These are phyloP conservation scores for Fusarium heterosporum DNA, from an alignment of 2,329 filamentous ascomycete species.

Conservation along the genomic window DNA sequence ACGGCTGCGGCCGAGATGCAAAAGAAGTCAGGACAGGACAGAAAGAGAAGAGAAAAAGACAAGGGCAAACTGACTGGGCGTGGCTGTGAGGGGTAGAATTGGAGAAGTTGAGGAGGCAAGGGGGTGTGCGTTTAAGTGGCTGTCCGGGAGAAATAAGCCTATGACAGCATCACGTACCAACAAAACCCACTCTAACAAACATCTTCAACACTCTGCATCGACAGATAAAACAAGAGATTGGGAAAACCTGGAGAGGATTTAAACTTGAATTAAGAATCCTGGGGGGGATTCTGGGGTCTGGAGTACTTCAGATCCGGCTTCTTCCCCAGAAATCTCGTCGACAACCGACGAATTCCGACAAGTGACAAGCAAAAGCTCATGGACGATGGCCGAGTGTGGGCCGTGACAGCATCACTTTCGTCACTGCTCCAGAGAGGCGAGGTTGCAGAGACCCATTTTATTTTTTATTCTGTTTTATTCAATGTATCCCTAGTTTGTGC, in stretches of 20 bases:
- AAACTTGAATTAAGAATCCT: slow-evolving; percentile 22
- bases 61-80: slow-evolving; percentile 10
- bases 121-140: neutral
- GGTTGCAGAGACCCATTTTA: slow-evolving; percentile 28
- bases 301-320: slow-evolving; percentile 17
- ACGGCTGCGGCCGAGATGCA: slow-evolving; percentile 41
- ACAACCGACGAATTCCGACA: slow-evolving; percentile 13
- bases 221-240: neutral
- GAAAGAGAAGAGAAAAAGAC: neutral
- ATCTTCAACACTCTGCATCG: neutral
- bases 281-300: slow-evolving; percentile 39
- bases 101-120: slow-evolving; percentile 32
- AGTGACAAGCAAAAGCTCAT: slow-evolving; percentile 10
- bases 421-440: slow-evolving; percentile 23
- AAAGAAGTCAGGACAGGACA: slow-evolving; percentile 1
- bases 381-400: slow-evolving; percentile 39
- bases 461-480: slow-evolving; percentile 25
- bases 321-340: slow-evolving; percentile 30
- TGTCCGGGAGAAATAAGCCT: neutral
- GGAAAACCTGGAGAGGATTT: slow-evolving; percentile 34
- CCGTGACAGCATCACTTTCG: slow-evolving; percentile 25
- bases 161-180: slow-evolving; percentile 20
- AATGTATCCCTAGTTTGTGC: slow-evolving; percentile 21
- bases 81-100: slow-evolving; percentile 29
- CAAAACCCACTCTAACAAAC: neutral